Conservation (phyloP, 345 rosid species). For the Hibiscus syriacus region DNA sequence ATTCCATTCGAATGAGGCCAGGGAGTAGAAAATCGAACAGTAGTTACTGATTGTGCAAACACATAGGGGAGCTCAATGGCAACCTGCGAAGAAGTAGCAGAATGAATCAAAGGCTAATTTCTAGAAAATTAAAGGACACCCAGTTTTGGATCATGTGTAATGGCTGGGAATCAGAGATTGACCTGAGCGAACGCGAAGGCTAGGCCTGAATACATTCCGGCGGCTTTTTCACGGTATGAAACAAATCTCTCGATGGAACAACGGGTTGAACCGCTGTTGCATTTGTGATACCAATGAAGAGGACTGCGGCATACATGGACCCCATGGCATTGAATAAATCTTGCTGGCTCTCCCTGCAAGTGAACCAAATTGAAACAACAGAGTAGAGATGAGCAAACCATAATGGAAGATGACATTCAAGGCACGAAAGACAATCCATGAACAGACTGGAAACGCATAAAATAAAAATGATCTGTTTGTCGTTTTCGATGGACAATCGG, state of each 20-base stretch:
- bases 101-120: background rate
- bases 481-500: background rate
- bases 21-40: slow-evolving; percentile 72
- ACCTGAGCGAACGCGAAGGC: slow-evolving; percentile 98
- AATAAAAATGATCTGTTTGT: background rate
- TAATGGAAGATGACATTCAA: background rate
- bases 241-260: slow-evolving; percentile 92
- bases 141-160: background rate
- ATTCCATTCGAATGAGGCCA: slow-evolving; percentile 88
- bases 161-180: background rate
- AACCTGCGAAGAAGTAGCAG: slow-evolving; percentile 42
- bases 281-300: slow-evolving; percentile 86
- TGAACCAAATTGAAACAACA: background rate
- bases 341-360: slow-evolving; percentile 68
- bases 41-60: slow-evolving; percentile 68
- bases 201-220: slow-evolving; percentile 93
- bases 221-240: slow-evolving; percentile 91
- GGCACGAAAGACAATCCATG: background rate
- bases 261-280: slow-evolving; percentile 98
- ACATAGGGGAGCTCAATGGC: slow-evolving; percentile 93
- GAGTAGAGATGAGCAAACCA: background rate
- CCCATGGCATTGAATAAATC: slow-evolving; percentile 92
- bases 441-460: background rate
- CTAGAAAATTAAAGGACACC: background rate
- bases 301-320: slow-evolving; percentile 82